These are phyloP conservation scores for Oryza brachyantha DNA, from an alignment of 176 grass and related monocot genomes.

Conservation along the genomic window DNA sequence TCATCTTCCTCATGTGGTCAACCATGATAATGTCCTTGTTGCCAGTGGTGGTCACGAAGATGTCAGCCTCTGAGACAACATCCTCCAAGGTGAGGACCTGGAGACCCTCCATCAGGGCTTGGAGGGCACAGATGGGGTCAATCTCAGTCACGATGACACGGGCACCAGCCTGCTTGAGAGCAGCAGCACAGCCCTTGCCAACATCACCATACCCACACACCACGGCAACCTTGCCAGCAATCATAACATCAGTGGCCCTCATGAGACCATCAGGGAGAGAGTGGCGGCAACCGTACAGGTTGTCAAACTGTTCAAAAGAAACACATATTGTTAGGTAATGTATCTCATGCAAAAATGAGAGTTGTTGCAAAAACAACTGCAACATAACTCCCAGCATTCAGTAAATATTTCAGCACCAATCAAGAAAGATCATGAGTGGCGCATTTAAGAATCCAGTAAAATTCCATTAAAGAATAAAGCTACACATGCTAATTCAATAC, in stretches of 20 bases:
- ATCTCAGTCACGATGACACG: slow-evolving; percentile 97
- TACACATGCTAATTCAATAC: background rate
- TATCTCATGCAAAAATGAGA: background rate
- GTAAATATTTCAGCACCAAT: background rate
- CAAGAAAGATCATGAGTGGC: background rate
- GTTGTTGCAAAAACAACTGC: background rate
- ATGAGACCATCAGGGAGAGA: slow-evolving; percentile 98
- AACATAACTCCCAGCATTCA: background rate
- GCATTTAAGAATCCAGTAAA: background rate
- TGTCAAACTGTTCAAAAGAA: slow-evolving; percentile 65
- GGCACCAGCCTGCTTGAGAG: slow-evolving; percentile 91
- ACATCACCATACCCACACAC: slow-evolving; percentile 96
- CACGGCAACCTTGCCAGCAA: slow-evolving; percentile 86
- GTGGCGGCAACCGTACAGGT: slow-evolving; percentile 94
- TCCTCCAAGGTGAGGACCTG: slow-evolving; percentile 88
- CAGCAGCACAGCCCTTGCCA: slow-evolving; percentile 92
- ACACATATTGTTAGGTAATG: background rate
- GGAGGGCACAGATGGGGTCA: slow-evolving; percentile 96
- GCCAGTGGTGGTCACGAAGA: slow-evolving; percentile 92
- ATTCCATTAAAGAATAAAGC: background rate
- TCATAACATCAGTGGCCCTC: slow-evolving; percentile 98
- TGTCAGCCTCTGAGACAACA: slow-evolving; percentile 72
- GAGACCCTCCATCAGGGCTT: slow-evolving; percentile 92
- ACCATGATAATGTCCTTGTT: slow-evolving; percentile 99
- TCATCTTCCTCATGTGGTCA: slow-evolving; percentile 98